phyloP scores from a whole-genome alignment of 805 yeast species.

The Yarrowia sp. region DNA sequence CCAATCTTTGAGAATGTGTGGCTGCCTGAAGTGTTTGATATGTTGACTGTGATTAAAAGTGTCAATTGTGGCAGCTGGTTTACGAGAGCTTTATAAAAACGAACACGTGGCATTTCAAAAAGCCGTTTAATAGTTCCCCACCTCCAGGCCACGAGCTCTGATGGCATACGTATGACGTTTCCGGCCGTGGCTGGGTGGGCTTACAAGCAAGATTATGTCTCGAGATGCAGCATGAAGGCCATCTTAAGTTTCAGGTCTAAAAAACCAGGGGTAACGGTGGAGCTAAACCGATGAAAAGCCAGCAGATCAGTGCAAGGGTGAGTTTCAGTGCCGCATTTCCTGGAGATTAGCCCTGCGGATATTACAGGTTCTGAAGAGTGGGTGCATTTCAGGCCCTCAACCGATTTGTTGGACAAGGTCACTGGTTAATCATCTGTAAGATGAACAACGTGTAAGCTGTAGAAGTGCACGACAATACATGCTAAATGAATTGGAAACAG shows the following conservation, averaged over 20 bases:
- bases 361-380: background rate
- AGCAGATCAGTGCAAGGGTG: slow-evolving; percentile 5
- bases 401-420: too few relatives aligned
- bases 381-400: too few relatives aligned
- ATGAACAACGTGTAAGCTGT: too few relatives aligned
- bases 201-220: slow-evolving; percentile 8
- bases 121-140: background rate
- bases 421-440: too few relatives aligned
- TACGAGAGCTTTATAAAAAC: background rate
- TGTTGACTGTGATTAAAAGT: background rate
- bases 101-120: background rate
- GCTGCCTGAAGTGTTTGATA: background rate
- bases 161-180: background rate
- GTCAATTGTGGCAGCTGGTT: background rate
- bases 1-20: background rate
- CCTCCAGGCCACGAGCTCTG: background rate
- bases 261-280: slow-evolving; percentile 15
- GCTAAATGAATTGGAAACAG: too few relatives aligned
- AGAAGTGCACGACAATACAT: too few relatives aligned
- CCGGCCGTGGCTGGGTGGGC: background rate
- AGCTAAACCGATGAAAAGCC: background rate
- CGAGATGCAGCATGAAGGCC: background rate
- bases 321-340: background rate
- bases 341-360: background rate
- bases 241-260: background rate